These are phyloP conservation scores for Starmerella riodocensis DNA, from an alignment of 805 yeast genomes.

Conservation along the genomic window DNA sequence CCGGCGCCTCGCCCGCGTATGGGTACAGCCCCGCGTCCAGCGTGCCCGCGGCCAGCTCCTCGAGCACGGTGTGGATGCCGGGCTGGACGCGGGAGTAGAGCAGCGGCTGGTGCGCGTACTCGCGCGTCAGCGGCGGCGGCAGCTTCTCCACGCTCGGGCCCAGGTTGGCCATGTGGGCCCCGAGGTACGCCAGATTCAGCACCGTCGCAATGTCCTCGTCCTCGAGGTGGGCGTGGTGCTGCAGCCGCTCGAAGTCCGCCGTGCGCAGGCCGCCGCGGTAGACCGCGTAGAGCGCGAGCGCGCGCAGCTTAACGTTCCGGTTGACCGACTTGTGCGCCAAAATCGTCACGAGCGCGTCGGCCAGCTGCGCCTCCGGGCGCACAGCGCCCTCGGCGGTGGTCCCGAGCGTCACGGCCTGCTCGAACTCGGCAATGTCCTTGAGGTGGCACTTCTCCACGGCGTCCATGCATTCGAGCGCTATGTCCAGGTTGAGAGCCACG, in stretches of 20 bases:
- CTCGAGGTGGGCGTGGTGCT: constrained; percentile 38
- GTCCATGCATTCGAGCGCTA: constrained; percentile 49
- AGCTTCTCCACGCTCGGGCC: constrained; percentile 4
- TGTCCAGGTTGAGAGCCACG: constrained; percentile 27
- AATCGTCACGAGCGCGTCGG: constrained; percentile 43
- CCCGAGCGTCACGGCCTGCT: constrained; percentile 71
- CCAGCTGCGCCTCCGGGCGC: constrained; percentile 8
- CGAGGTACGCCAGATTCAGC: constrained; percentile 43
- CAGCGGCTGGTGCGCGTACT: constrained; percentile 33
- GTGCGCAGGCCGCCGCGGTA: constrained; percentile 60
- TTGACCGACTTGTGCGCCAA: constrained; percentile 34
- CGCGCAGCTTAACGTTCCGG: constrained; percentile 50
- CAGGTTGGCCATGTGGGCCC: constrained; percentile 28
- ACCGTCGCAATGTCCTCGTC: constrained; percentile 40
- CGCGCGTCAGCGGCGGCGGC: constrained; percentile 16
- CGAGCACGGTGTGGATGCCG: constrained; percentile 47
- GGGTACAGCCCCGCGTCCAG: constrained; percentile 55
- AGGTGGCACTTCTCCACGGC: constrained; percentile 45
- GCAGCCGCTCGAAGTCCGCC: constrained; percentile 56
- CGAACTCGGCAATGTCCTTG: constrained; percentile 68
- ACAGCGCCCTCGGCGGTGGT: constrained; percentile 45
- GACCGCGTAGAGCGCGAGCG: constrained; percentile 59
- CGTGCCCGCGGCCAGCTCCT: constrained; percentile 35
- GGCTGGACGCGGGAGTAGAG: constrained; percentile 50
- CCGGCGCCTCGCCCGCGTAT: constrained; percentile 41